A percentile compares a stretch with the other conserved stretches of the same genome.
Conservation (phyloP, 768 basidiomycete genomes). For the Mycena rosella region DNA sequence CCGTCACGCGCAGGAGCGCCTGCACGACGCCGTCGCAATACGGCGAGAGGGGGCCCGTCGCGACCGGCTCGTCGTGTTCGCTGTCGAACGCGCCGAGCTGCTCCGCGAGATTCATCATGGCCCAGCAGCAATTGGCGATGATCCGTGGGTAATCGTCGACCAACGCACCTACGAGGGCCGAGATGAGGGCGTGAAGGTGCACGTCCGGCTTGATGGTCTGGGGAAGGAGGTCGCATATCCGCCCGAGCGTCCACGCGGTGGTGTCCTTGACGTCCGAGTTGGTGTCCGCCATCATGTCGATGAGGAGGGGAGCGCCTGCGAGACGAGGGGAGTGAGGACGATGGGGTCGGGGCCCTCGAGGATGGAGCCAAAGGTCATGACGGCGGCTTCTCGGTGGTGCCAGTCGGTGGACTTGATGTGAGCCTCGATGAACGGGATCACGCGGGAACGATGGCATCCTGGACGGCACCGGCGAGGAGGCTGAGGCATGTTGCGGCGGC, state of each 20-base stretch:
- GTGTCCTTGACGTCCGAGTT: conserved; percentile 94
- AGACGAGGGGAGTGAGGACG: conserved; percentile 90
- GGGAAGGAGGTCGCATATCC: conserved; percentile 93
- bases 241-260: conserved; percentile 96
- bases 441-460: conserved; percentile 92
- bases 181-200: conserved; percentile 86
- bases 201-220: conserved; percentile 89
- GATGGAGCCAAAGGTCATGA: conserved; percentile 99
- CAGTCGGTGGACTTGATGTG: conserved; percentile 94
- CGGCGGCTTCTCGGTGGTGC: conserved; percentile 96
- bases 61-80: conserved; percentile 66
- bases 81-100: conserved; percentile 81
- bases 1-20: conserved; percentile 88
- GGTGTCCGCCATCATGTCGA: conserved; percentile 93
- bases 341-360: conserved; percentile 94
- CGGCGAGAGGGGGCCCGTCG: conserved; percentile 79
- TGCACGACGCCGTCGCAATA: conserved; percentile 91
- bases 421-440: conserved; percentile 98
- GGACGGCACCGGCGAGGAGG: conserved; percentile 90
- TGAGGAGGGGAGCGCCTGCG: conserved; percentile 95
- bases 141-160: conserved; percentile 83
- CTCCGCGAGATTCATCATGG: conserved; percentile 94
- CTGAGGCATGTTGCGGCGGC: conserved; percentile 93
- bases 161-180: conserved; percentile 86
- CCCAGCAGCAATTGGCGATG: conserved; percentile 95